Evolutionary conservation across 345 rosid species (phyloP).

Genomic region (Murraya paniculata): DNA sequence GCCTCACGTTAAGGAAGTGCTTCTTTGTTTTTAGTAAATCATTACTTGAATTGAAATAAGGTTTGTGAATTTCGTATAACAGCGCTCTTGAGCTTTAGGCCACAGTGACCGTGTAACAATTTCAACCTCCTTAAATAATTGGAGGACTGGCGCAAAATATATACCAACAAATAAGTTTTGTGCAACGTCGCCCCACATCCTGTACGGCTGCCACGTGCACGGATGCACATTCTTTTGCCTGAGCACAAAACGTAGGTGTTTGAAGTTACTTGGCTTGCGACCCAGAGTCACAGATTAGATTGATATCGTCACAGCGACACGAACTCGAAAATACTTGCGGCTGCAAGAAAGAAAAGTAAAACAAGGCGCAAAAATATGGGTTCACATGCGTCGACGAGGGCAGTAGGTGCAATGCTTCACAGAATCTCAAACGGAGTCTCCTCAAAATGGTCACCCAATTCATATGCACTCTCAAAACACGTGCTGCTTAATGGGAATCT

Average conservation of each 20-base stretch:
- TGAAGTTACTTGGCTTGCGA: not conserved
- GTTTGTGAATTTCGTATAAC: too few relatives aligned
- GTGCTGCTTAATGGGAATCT: constrained; percentile 24
- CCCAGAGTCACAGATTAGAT: not conserved
- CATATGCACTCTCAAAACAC: constrained; percentile 28
- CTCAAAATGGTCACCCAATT: constrained; percentile 30
- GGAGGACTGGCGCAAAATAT: too few relatives aligned
- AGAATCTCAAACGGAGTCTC: constrained; percentile 43
- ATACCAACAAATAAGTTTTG: too few relatives aligned
- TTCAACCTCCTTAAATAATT: too few relatives aligned
- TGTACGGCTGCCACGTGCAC: not conserved
- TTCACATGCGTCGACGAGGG: constrained; percentile 40
- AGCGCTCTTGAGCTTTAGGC: too few relatives aligned
- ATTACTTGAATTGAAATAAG: too few relatives aligned
- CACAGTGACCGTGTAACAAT: too few relatives aligned
- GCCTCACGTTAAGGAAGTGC: too few relatives aligned
- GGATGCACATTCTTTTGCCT: not conserved
- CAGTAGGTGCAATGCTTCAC: constrained; percentile 33
- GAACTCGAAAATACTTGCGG: not conserved
- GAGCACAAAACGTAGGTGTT: too few relatives aligned
- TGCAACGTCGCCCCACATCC: too few relatives aligned
- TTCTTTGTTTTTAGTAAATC: too few relatives aligned
- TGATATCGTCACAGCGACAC: not conserved
- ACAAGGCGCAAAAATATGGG: constrained; percentile 23
- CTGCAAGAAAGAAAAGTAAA: not conserved